Evolutionary conservation across 2,329 filamentous ascomycete species (phyloP).

Genomic region (Aspergillus intermedius): DNA sequence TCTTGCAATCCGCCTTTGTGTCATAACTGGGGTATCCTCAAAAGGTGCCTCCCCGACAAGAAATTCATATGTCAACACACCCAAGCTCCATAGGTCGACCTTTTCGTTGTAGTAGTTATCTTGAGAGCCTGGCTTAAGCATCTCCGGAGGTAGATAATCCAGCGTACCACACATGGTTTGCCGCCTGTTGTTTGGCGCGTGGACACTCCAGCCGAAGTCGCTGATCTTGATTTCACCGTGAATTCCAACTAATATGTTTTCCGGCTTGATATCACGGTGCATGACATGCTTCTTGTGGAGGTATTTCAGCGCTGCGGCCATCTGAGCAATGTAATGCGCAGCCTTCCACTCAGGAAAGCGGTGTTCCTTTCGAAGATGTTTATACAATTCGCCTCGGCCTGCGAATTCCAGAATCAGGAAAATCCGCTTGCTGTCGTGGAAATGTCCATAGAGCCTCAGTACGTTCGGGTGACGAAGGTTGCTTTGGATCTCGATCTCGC

Average conservation of each 20-base stretch:
- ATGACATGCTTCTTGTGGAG: conserved; percentile 96
- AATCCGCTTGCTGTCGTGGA: conserved; percentile 81
- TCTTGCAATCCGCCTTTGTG: conserved; percentile 77
- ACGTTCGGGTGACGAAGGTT: conserved; percentile 83
- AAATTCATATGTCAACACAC: conserved; percentile 94
- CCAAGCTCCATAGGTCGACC: conserved; percentile 92
- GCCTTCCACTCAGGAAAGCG: conserved; percentile 81
- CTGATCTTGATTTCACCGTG: conserved; percentile 98
- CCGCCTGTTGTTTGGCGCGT: conserved; percentile 88
- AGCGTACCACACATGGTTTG: conserved; percentile 96
- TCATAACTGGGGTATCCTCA: conserved; percentile 92
- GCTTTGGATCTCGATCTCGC: conserved; percentile 85
- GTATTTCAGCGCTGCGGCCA: conserved; percentile 83
- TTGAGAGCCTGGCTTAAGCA: conserved; percentile 74
- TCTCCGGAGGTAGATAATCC: conserved; percentile 96
- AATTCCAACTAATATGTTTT: conserved; percentile 93
- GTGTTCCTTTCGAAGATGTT: conserved; percentile 71
- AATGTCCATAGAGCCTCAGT: conserved; percentile 75
- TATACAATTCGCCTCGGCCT: conserved; percentile 79
- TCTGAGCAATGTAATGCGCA: conserved; percentile 80
- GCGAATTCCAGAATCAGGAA: conserved; percentile 85
- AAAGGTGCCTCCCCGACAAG: conserved; percentile 93
- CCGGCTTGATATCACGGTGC: conserved; percentile 94
- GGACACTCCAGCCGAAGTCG: conserved; percentile 97
- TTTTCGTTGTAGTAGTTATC: conserved; percentile 93